phyloP scores from a whole-genome alignment of 768 basidiomycete genomes.

The Pholiota microspora region DNA sequence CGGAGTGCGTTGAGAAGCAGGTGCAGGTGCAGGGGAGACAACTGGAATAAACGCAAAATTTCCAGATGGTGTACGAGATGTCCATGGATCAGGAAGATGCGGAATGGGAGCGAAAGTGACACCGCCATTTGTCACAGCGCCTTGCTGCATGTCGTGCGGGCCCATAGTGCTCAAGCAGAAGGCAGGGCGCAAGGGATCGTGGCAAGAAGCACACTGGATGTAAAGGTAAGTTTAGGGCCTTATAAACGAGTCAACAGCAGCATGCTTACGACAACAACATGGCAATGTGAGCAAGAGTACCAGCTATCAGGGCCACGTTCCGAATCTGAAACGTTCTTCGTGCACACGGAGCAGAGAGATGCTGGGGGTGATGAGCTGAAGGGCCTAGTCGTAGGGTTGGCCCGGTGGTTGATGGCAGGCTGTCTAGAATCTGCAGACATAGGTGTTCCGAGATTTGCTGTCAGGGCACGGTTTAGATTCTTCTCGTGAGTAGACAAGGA shows the following conservation, averaged over 20 bases:
- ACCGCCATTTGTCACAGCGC: neutral
- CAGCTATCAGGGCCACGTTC: slow-evolving; percentile 24
- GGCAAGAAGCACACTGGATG: slow-evolving; percentile 33
- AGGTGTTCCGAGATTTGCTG: slow-evolving; percentile 19
- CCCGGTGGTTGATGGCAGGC: neutral
- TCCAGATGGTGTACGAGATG: neutral
- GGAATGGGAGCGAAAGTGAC: slow-evolving; percentile 15
- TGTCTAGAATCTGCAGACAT: neutral
- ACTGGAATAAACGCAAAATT: slow-evolving; percentile 2
- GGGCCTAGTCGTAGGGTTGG: neutral
- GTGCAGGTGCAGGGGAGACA: neutral
- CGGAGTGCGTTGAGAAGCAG: neutral
- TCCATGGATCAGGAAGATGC: slow-evolving; percentile 22
- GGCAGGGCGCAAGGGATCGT: slow-evolving; percentile 14
- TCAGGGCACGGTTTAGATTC: slow-evolving; percentile 47
- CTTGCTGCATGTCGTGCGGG: slow-evolving; percentile 27
- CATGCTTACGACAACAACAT: slow-evolving; percentile 32
- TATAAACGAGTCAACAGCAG: neutral
- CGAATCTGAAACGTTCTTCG: slow-evolving; percentile 19
- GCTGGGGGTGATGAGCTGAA: slow-evolving; percentile 14
- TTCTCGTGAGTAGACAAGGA: slow-evolving; percentile 53
- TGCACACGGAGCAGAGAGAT: slow-evolving; percentile 33
- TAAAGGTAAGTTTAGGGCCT: slow-evolving; percentile 6
- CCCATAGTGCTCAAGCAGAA: slow-evolving; percentile 29
- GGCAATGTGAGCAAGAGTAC: slow-evolving; percentile 37